Conservation (phyloP, 2,329 filamentous ascomycete genomes). For the Elsinoe necatrix region DNA sequence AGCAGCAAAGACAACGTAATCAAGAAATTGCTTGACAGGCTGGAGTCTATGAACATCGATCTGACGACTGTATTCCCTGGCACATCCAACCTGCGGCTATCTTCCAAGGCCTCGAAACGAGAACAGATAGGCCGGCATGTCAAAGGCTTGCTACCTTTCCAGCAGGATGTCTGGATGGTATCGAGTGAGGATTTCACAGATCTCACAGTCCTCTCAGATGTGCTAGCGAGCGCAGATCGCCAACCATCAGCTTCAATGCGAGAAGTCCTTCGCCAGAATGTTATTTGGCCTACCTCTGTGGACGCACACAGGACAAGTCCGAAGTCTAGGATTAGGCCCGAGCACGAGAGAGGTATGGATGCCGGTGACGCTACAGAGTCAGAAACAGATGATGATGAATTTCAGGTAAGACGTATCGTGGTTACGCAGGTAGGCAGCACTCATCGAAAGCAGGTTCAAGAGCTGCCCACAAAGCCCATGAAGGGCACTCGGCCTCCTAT, state of each 20-base stretch:
- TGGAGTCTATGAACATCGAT: conserved; percentile 49
- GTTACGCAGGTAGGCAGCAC: background rate
- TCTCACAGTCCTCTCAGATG: background rate
- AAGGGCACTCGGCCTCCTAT: background rate
- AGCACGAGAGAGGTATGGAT: background rate
- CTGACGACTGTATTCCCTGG: conserved; percentile 50
- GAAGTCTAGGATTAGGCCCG: background rate
- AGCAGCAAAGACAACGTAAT: conserved; percentile 53
- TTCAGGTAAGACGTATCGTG: conserved; percentile 19
- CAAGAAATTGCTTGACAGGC: conserved; percentile 49
- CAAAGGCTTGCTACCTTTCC: conserved; percentile 47
- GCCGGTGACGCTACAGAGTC: background rate
- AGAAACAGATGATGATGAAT: conserved; percentile 32
- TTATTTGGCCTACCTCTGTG: background rate
- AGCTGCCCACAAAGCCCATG: background rate
- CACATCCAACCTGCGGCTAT: conserved; percentile 38
- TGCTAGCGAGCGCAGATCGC: background rate
- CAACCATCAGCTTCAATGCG: background rate
- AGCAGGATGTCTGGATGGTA: conserved; percentile 37
- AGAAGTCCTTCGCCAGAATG: background rate
- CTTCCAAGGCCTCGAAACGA: conserved; percentile 38
- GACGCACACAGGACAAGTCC: background rate
- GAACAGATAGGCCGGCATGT: conserved; percentile 47
- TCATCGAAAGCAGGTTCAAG: background rate
- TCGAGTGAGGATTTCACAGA: background rate